Evolutionary conservation across 352 stramenopile genomes (phyloP).

Genomic region (Pythium grandisporangium): DNA sequence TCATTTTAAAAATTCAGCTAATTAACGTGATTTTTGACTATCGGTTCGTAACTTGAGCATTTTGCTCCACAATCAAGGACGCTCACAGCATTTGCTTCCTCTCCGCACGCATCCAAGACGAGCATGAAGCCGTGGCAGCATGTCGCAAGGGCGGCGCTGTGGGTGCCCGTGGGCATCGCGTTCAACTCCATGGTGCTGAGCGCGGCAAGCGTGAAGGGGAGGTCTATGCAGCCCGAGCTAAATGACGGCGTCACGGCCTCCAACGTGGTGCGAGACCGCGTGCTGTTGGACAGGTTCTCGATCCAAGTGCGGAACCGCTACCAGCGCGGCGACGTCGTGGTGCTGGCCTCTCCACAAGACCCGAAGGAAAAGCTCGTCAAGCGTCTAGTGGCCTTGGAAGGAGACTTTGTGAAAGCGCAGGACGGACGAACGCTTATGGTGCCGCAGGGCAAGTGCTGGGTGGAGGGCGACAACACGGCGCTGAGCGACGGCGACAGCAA

Average conservation of each 20-base stretch:
- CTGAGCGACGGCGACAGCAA: constrained; percentile 74
- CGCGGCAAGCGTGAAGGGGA: constrained; percentile 59
- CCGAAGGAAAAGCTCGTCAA: constrained; percentile 64
- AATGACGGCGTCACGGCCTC: constrained; percentile 55
- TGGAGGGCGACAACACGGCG: constrained; percentile 69
- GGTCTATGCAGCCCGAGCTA: constrained; percentile 77
- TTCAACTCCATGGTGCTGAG: constrained; percentile 71
- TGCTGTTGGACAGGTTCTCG: constrained; percentile 83
- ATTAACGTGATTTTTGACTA: too few relatives aligned
- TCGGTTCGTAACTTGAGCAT: constrained; percentile 6
- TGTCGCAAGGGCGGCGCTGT: constrained; percentile 50
- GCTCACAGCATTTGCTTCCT: background rate
- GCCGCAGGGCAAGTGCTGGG: constrained; percentile 75
- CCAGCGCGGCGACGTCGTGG: constrained; percentile 65
- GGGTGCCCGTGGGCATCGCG: constrained; percentile 70
- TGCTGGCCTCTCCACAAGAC: constrained; percentile 56
- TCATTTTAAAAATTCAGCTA: background rate
- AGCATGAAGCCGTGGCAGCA: constrained; percentile 56
- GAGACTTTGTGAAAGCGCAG: constrained; percentile 55
- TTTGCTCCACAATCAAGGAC: background rate
- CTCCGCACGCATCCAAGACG: too few relatives aligned
- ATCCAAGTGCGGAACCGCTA: constrained; percentile 62
- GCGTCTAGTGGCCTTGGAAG: constrained; percentile 64
- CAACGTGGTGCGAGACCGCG: constrained; percentile 61
- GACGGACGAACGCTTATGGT: constrained; percentile 22